These are phyloP conservation scores for Amanita fuliginea DNA, from an alignment of 768 basidiomycete species.

Conservation along the genomic window DNA sequence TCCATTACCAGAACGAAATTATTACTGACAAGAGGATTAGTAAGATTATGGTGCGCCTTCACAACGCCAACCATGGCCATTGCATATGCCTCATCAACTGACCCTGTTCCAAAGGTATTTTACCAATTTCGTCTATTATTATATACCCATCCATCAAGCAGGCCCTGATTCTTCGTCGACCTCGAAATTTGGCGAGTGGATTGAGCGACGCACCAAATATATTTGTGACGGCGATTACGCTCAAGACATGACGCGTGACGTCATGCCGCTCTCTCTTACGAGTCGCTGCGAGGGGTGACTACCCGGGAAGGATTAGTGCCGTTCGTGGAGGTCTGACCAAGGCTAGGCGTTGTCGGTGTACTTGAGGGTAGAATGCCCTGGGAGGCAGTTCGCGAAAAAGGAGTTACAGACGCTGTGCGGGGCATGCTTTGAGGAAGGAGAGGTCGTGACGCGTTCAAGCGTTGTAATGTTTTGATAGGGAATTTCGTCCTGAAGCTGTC, in stretches of 20 bases:
- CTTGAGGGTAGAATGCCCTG: neutral
- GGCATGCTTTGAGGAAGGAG: conserved; percentile 11
- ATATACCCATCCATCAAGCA: conserved; percentile 9
- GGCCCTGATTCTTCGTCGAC: conserved; percentile 33
- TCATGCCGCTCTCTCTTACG: neutral
- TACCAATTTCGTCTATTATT: neutral
- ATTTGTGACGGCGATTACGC: conserved; percentile 46
- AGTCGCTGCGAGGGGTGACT: neutral
- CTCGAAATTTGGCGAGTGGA: conserved; percentile 11
- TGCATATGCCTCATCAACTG: conserved; percentile 48
- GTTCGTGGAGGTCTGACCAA: neutral
- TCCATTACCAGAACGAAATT: neutral
- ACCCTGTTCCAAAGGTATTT: conserved; percentile 48
- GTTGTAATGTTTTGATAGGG: conserved; percentile 84
- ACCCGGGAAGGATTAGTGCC: neutral
- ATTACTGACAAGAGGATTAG: conserved; percentile 21
- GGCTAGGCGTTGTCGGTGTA: conserved; percentile 10
- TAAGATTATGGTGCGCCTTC: conserved; percentile 74
- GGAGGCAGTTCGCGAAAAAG: conserved; percentile 18
- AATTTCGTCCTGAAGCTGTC: conserved; percentile 67
- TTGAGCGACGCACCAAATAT: conserved; percentile 26
- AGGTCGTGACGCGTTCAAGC: conserved; percentile 42
- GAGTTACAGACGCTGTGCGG: conserved; percentile 21
- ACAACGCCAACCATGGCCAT: conserved; percentile 78
- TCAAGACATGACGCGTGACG: conserved; percentile 6